Conservation (phyloP, 2,329 filamentous ascomycete genomes). For the Trichoderma sp. region DNA sequence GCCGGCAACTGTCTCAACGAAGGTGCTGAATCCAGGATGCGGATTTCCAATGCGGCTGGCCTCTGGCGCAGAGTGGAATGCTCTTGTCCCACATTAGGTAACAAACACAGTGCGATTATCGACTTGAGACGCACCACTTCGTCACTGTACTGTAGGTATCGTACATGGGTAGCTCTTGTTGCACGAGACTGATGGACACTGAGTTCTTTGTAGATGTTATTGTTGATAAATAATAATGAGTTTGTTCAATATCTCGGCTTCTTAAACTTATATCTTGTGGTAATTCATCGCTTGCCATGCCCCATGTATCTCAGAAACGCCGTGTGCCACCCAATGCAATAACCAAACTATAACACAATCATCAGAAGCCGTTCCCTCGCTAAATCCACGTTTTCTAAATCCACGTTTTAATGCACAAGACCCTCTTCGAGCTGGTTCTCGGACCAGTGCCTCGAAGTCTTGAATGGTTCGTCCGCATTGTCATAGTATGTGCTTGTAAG, state of each 20-base stretch:
- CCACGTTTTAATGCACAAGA: neutral
- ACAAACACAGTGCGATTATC: neutral
- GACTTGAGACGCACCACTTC: neutral
- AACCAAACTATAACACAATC: neutral
- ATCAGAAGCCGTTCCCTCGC: too few relatives aligned
- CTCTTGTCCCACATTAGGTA: conserved; percentile 8
- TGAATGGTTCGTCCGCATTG: neutral
- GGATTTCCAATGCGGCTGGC: conserved; percentile 9
- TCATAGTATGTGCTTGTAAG: neutral
- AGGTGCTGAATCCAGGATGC: neutral
- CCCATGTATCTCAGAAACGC: too few relatives aligned
- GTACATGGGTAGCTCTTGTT: neutral
- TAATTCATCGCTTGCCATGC: too few relatives aligned
- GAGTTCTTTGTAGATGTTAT: too few relatives aligned
- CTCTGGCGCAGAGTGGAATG: neutral
- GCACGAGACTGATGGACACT: neutral
- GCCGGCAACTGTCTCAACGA: conserved; percentile 20
- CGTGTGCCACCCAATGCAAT: neutral
- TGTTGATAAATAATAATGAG: too few relatives aligned
- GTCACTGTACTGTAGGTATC: neutral
- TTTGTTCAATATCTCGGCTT: too few relatives aligned
- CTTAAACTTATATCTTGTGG: too few relatives aligned
- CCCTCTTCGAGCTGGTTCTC: conserved; percentile 15
- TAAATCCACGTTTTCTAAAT: neutral
- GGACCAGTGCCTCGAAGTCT: neutral